Conservation (phyloP, 768 basidiomycete species). For the Sistotremastrum suecicum region DNA sequence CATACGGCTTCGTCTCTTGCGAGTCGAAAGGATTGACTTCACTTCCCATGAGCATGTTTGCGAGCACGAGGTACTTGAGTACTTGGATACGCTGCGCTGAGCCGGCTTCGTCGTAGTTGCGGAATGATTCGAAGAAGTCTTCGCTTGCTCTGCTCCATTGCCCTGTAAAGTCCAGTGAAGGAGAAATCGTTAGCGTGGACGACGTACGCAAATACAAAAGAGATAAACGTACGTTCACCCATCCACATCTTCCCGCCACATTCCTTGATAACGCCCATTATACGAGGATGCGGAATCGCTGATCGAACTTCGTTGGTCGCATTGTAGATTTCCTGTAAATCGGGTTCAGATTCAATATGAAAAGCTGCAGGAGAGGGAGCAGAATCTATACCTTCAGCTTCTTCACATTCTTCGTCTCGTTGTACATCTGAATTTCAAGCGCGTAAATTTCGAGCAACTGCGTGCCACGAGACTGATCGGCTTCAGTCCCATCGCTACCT, state of each 20-base stretch:
- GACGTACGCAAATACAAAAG: not conserved
- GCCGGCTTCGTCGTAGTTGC: conserved; percentile 96
- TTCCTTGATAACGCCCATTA: conserved; percentile 98
- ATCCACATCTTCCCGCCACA: conserved; percentile 99
- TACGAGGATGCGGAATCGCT: conserved; percentile 94
- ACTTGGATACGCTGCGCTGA: conserved; percentile 95
- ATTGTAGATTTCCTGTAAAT: conserved; percentile 83
- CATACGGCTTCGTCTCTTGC: conserved; percentile 96
- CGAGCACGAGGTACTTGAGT: conserved; percentile 92
- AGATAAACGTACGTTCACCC: conserved; percentile 68
- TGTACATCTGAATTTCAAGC: conserved; percentile 99
- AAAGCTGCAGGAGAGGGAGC: not conserved
- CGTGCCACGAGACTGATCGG: conserved; percentile 82
- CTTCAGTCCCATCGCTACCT: conserved; percentile 59
- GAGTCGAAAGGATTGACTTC: conserved; percentile 99
- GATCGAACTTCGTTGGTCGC: conserved; percentile 85
- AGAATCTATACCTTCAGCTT: conserved; percentile 63
- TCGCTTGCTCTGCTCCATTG: conserved; percentile 96
- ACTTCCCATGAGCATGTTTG: conserved; percentile 96
- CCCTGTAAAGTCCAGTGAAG: conserved; percentile 29
- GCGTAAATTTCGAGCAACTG: conserved; percentile 95
- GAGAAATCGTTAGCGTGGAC: not conserved
- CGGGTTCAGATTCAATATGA: not conserved
- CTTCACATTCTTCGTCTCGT: conserved; percentile 89
- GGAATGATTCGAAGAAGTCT: conserved; percentile 98